phyloP scores from a whole-genome alignment of 164 flowering plant genomes.

The Houttuynia cordata region DNA sequence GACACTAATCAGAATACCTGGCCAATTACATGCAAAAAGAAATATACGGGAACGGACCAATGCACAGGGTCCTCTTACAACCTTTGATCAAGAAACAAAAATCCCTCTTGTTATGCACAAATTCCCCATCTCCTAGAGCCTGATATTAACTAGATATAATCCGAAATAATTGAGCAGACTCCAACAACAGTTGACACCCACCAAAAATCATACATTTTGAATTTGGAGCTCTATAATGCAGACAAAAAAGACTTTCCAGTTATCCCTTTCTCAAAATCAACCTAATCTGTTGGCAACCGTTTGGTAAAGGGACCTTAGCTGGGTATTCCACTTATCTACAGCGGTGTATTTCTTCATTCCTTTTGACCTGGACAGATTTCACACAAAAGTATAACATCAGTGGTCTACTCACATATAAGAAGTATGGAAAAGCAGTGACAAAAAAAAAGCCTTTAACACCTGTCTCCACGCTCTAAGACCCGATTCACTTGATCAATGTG shows the following conservation, averaged over 20 bases:
- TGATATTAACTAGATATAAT: not conserved
- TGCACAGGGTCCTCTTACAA: no score
- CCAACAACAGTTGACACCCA: not conserved
- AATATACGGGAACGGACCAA: not conserved
- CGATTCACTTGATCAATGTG: constrained; percentile 90
- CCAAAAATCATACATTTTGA: not conserved
- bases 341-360: constrained; percentile 89
- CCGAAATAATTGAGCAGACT: not conserved
- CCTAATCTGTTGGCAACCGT: constrained; percentile 61
- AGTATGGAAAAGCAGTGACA: not conserved
- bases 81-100: not conserved
- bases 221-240: not conserved
- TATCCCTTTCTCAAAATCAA: constrained; percentile 13
- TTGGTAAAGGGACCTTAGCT: constrained; percentile 69
- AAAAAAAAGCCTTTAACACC: constrained; percentile 22
- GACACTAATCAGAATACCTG: no score
- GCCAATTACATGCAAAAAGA: no score
- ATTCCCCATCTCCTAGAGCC: not conserved
- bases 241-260: no score
- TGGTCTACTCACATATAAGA: no score
- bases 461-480: constrained; percentile 69
- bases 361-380: constrained; percentile 51
- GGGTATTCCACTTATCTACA: constrained; percentile 96
- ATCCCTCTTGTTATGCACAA: constrained; percentile 9
- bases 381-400: not conserved